Evolutionary conservation across 768 basidiomycete genomes (phyloP), one percentile per base, ranked within the genome.

Genomic region (Suillus cothurnatus): DNA sequence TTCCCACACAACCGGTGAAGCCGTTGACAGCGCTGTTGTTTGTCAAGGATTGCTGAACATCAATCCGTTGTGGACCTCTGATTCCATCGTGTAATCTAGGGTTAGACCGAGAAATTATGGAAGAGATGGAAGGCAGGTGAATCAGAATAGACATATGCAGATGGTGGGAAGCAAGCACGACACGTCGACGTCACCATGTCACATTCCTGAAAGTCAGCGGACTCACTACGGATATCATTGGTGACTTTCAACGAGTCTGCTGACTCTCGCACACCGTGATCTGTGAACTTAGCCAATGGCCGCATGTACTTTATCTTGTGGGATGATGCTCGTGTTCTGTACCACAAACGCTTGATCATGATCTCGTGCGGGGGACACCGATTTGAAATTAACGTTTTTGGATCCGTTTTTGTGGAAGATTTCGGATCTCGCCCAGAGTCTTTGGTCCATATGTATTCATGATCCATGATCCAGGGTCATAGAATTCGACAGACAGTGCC

Each of bases 1-100:
- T 94, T 67, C 96, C 97, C 52, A 99, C 85, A 32, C 95, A 89
- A 7, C 90, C 94, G 19, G 85, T 86, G 78, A 99, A 95, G 55
- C 95, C 94, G 61, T 91, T 79, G 26, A 89, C 90, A n/a, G 82
- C 69, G 32, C 77, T 69, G 52, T 36, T 36, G 19, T 74, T 77
- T 31, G 84, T 80, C 38, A 80, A 75, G 39, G 83, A 80, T 19
- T 61, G 58, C 31, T 43, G 43, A 71, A 70, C 63, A 69, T 73
- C 62, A 72, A 76, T 55, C 77, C 70, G 41, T 70, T 73, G 62
- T 72, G 76, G 36, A 12, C 21, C 6, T 34, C 6, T 34, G 32
- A 34, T 32, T 55, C 21, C 77, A 76, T 80, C 79, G 74, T 66
- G 38, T 23, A 65, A 61, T 3, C 23, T n/a, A 36, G 32, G 39